Percentiles rank a stretch among this genome's conserved stretches.
These are phyloP conservation scores for Microbotryomycetes sp. DNA, from an alignment of 1,284 basidiomycete species.

Conservation along the genomic window DNA sequence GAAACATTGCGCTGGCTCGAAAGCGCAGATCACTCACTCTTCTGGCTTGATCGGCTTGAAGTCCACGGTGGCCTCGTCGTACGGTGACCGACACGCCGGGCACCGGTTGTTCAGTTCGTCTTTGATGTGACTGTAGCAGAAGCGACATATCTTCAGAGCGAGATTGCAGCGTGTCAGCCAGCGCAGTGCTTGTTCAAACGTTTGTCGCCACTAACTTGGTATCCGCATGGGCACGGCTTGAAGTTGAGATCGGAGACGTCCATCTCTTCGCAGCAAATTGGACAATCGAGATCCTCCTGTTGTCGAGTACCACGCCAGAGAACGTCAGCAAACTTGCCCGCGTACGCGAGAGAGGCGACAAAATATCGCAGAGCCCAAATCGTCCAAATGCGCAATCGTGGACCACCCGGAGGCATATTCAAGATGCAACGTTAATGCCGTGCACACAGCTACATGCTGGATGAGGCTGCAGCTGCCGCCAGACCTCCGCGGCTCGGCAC, in stretches of 20 bases:
- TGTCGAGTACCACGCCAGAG: neutral
- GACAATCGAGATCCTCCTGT: conserved; percentile 92
- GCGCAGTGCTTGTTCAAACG: neutral
- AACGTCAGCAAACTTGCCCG: neutral
- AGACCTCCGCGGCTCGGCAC: too few species aligned
- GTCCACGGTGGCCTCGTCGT: conserved; percentile 86
- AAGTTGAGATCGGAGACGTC: conserved; percentile 99
- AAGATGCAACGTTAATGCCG: too few species aligned
- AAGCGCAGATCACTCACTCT: conserved; percentile 81
- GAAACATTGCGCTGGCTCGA: conserved; percentile 5
- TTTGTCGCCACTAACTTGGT: conserved; percentile 59
- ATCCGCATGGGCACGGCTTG: conserved; percentile 97
- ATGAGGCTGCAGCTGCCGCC: too few species aligned
- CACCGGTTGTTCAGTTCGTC: conserved; percentile 93
- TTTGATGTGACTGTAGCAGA: conserved; percentile 99
- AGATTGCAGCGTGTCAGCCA: conserved; percentile 11
- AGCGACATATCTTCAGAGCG: conserved; percentile 77
- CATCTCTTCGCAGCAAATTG: conserved; percentile 97
- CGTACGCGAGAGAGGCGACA: too few species aligned
- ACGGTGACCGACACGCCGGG: conserved; percentile 90
- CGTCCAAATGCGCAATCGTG: too few species aligned
- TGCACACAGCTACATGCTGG: too few species aligned
- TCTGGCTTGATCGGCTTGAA: conserved; percentile 93
- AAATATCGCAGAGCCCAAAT: too few species aligned
- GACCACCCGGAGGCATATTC: too few species aligned